Evolutionary conservation across 371 early-diverging fungal genomes (phyloP).

Genomic region (Amoeboaphelidium protococcarum): DNA sequence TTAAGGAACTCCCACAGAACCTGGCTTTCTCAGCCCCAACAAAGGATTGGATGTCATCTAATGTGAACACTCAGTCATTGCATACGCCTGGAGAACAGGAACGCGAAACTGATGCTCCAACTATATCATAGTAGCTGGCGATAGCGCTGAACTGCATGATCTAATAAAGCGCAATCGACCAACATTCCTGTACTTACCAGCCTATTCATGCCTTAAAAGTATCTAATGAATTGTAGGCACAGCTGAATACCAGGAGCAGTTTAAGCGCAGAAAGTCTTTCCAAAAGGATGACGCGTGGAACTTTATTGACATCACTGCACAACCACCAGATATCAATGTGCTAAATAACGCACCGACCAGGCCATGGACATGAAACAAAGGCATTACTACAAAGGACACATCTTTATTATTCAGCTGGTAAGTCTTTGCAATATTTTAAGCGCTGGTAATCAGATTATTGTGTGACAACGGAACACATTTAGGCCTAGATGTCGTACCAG

Average conservation of each 20-base stretch:
- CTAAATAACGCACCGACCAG: slow-evolving; percentile 46
- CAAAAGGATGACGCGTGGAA: slow-evolving; percentile 57
- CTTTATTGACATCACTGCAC: slow-evolving; percentile 43
- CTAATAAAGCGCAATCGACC: slow-evolving; percentile 36
- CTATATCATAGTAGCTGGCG: slow-evolving; percentile 37
- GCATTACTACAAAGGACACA: slow-evolving; percentile 51
- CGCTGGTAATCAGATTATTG: slow-evolving; percentile 34
- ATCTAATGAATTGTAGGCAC: slow-evolving; percentile 77
- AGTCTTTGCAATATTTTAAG: slow-evolving; percentile 38
- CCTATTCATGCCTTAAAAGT: slow-evolving; percentile 19
- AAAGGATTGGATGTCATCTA: slow-evolving; percentile 66
- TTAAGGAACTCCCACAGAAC: slow-evolving; percentile 49
- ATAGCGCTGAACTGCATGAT: slow-evolving; percentile 51
- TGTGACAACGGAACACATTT: slow-evolving; percentile 59
- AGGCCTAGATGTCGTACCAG: slow-evolving; percentile 14
- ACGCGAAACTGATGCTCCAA: slow-evolving; percentile 38
- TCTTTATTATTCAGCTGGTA: slow-evolving; percentile 32
- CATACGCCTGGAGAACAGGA: slow-evolving; percentile 60
- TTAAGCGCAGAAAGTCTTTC: slow-evolving; percentile 28
- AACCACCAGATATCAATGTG: slow-evolving; percentile 42
- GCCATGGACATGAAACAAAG: slow-evolving; percentile 77
- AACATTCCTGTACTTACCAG: neutral
- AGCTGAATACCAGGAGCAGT: slow-evolving; percentile 37
- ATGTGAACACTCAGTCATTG: slow-evolving; percentile 77
- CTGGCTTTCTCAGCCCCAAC: slow-evolving; percentile 40